Evolutionary conservation across 2,329 filamentous ascomycete species (phyloP).

Genomic region (Aspergillus aculeatinus): DNA sequence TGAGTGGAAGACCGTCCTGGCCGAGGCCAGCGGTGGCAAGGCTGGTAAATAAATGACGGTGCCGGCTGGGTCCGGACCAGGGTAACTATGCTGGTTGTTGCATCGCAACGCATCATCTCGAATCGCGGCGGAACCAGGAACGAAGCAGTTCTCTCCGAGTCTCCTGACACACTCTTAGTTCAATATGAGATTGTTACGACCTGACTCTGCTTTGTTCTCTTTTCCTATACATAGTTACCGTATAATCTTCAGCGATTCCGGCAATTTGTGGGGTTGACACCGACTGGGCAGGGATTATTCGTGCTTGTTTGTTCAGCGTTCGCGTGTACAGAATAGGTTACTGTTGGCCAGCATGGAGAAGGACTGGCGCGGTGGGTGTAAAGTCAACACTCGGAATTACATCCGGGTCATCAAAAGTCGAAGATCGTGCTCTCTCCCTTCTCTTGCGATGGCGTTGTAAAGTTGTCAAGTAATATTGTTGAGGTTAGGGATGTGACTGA

Average conservation of each 20-base stretch:
- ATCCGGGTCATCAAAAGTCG: slow-evolving; percentile 6
- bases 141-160: slow-evolving; percentile 28
- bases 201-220: slow-evolving; percentile 17
- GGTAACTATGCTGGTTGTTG: slow-evolving; percentile 23
- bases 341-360: slow-evolving; percentile 21
- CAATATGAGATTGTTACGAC: slow-evolving; percentile 41
- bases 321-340: slow-evolving; percentile 26
- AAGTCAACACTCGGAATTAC: slow-evolving; percentile 21
- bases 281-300: slow-evolving; percentile 18
- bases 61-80: slow-evolving; percentile 39
- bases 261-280: slow-evolving; percentile 18
- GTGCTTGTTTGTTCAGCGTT: slow-evolving; percentile 24
- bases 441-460: not conserved
- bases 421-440: too few species aligned
- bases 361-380: slow-evolving; percentile 21
- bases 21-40: slow-evolving; percentile 44
- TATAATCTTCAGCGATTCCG: slow-evolving; percentile 22
- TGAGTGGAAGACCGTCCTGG: slow-evolving; percentile 43
- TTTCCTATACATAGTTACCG: slow-evolving; percentile 21
- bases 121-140: slow-evolving; percentile 24
- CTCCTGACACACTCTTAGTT: slow-evolving; percentile 35
- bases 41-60: slow-evolving; percentile 37
- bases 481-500: not conserved
- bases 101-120: slow-evolving; percentile 19
- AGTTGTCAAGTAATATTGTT: not conserved